phyloP scores from a whole-genome alignment of 2,329 filamentous ascomycete species.

The Fusarium algeriense region DNA sequence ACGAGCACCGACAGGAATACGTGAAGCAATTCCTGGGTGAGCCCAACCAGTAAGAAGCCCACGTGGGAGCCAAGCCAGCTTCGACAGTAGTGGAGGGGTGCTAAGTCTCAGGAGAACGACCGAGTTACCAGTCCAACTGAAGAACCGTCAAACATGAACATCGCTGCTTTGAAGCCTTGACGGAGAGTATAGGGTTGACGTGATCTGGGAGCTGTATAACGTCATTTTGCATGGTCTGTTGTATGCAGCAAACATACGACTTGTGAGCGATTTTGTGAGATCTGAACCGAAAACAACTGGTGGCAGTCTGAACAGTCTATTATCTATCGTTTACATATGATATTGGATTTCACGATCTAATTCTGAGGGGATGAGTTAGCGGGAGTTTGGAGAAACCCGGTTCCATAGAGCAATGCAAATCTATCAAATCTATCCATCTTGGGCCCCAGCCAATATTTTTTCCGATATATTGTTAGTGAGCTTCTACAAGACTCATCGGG shows the following conservation, averaged over 20 bases:
- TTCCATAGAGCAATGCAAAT: slow-evolving; percentile 6
- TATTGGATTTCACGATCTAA: slow-evolving; percentile 2
- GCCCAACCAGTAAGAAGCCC: slow-evolving; percentile 41
- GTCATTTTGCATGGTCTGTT: slow-evolving; percentile 28
- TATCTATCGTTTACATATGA: background rate
- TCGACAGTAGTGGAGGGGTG: slow-evolving; percentile 13
- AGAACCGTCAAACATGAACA: slow-evolving; percentile 13
- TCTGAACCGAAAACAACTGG: background rate
- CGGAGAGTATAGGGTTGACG: slow-evolving; percentile 27
- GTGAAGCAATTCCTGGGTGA: slow-evolving; percentile 62
- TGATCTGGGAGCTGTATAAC: slow-evolving; percentile 25
- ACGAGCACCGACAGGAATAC: slow-evolving; percentile 84
- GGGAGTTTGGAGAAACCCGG: slow-evolving; percentile 33
- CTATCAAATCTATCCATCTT: background rate
- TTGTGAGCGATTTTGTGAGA: slow-evolving; percentile 6
- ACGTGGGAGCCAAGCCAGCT: slow-evolving; percentile 35
- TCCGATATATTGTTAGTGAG: background rate
- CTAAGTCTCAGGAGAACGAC: slow-evolving; percentile 27
- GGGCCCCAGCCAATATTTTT: background rate
- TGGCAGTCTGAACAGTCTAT: slow-evolving; percentile 1
- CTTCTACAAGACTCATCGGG: background rate
- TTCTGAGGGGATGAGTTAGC: slow-evolving; percentile 18
- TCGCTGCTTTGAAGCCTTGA: slow-evolving; percentile 4
- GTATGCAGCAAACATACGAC: slow-evolving; percentile 24
- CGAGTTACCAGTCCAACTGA: slow-evolving; percentile 25